Evolutionary conservation across 345 rosid genomes (phyloP).

Genomic region (Ricinus communis): DNA sequence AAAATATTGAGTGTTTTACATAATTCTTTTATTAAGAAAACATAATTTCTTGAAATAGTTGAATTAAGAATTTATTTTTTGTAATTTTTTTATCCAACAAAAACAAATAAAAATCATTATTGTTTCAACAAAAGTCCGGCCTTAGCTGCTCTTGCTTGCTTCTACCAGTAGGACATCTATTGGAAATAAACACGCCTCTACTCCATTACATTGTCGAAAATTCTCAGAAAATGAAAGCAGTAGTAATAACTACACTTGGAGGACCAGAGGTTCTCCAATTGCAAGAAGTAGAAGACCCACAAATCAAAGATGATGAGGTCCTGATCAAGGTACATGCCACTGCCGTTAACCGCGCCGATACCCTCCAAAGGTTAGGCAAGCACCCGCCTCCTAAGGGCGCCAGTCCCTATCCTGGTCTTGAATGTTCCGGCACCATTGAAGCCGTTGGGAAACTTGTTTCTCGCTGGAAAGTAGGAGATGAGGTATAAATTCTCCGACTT

Average conservation of each 20-base stretch:
- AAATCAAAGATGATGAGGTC: slow-evolving; percentile 64
- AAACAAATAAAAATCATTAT: too few species aligned
- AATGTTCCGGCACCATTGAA: slow-evolving; percentile 78
- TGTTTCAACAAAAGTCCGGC: too few species aligned
- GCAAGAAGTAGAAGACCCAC: slow-evolving; percentile 69
- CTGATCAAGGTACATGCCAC: slow-evolving; percentile 69
- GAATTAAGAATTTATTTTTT: too few species aligned
- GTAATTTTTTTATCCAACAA: too few species aligned
- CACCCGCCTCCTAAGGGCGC: slow-evolving; percentile 78
- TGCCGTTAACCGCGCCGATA: slow-evolving; percentile 80
- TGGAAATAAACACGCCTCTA: too few species aligned
- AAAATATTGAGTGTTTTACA: too few species aligned
- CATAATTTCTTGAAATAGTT: too few species aligned
- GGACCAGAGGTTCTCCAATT: slow-evolving; percentile 77
- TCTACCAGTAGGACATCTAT: too few species aligned
- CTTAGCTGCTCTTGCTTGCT: too few species aligned
- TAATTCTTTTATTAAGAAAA: too few species aligned
- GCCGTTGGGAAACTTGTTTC: slow-evolving; percentile 61
- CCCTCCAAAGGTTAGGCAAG: slow-evolving; percentile 63
- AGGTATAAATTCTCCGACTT: slow-evolving; percentile 37
- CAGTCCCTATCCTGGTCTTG: slow-evolving; percentile 73
- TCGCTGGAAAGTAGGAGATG: slow-evolving; percentile 79
- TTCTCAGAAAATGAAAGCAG: slow-evolving; percentile 65
- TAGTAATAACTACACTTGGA: slow-evolving; percentile 67
- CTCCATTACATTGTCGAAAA: too few species aligned